These are phyloP conservation scores for Aspergillus coremiiformis DNA, from an alignment of 495 filamentous ascomycete genomes.

Conservation along the genomic window DNA sequence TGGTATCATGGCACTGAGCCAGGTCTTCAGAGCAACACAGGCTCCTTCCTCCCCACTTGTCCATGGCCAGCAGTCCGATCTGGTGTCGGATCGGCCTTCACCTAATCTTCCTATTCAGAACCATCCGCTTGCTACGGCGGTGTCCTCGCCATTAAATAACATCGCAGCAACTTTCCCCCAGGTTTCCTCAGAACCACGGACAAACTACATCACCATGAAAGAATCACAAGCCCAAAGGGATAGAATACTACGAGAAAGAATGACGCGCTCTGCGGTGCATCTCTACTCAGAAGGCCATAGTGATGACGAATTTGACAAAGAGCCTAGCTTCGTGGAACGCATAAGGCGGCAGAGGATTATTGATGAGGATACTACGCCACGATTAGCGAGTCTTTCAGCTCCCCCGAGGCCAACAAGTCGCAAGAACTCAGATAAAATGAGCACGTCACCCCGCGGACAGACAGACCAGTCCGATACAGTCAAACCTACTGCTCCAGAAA, in stretches of 20 bases:
- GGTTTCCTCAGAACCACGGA: constrained; percentile 40
- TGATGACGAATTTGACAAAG: constrained; percentile 42
- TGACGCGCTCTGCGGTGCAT: constrained; percentile 34
- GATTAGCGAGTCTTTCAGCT: constrained; percentile 36
- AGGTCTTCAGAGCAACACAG: constrained; percentile 46
- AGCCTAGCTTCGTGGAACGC: constrained; percentile 36
- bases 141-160: constrained; percentile 37
- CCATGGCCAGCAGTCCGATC: constrained; percentile 31
- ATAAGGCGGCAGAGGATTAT: constrained; percentile 30
- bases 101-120: constrained; percentile 44
- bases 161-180: constrained; percentile 28
- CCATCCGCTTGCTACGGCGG: constrained; percentile 25
- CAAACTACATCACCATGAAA: constrained; percentile 44
- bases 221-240: constrained; percentile 41
- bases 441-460: constrained; percentile 1
- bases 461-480: constrained; percentile 4
- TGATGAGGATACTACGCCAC: constrained; percentile 30
- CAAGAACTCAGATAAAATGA: constrained; percentile 1
- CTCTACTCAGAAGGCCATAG: constrained; percentile 35
- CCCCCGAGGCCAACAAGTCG: constrained; percentile 21
- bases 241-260: constrained; percentile 27
- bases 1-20: constrained; percentile 43
- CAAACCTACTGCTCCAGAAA: constrained; percentile 4
- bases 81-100: constrained; percentile 43
- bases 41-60: constrained; percentile 46